Evolutionary conservation across 306 rosid species (phyloP).

Genomic region (Prunus salicina): DNA sequence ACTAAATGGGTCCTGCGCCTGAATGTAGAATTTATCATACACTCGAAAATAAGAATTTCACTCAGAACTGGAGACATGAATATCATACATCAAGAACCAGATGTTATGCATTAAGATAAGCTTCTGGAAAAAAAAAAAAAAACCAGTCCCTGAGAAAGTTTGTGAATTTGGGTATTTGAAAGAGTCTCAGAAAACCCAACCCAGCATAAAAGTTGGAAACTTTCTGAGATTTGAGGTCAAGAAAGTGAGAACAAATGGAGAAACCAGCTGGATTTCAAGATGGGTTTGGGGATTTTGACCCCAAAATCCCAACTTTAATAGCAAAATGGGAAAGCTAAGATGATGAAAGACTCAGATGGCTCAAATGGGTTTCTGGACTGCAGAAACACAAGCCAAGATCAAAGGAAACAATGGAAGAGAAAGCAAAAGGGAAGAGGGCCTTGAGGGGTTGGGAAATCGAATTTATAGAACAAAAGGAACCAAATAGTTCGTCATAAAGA

Average conservation of each 20-base stretch:
- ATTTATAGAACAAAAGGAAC: slow-evolving; percentile 53
- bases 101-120: slow-evolving; percentile 51
- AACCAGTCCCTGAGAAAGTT: not conserved
- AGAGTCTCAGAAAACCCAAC: slow-evolving; percentile 9
- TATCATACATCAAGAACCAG: slow-evolving; percentile 74
- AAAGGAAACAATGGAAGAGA: not conserved
- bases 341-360: not conserved
- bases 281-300: not conserved
- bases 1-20: slow-evolving; percentile 93
- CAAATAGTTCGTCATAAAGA: slow-evolving; percentile 27
- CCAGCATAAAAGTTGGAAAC: slow-evolving; percentile 10
- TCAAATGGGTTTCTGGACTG: not conserved
- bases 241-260: not conserved
- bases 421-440: slow-evolving; percentile 34
- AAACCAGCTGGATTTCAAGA: not conserved
- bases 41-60: slow-evolving; percentile 71
- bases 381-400: not conserved
- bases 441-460: not conserved
- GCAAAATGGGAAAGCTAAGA: not conserved
- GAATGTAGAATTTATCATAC: slow-evolving; percentile 84
- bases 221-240: not conserved
- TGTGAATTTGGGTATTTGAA: not conserved
- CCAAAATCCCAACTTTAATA: not conserved
- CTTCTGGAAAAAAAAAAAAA: not conserved
- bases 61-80: slow-evolving; percentile 91